These are phyloP conservation scores for Phytophthora aleatoria DNA, from an alignment of 352 stramenopile genomes.

Conservation along the genomic window DNA sequence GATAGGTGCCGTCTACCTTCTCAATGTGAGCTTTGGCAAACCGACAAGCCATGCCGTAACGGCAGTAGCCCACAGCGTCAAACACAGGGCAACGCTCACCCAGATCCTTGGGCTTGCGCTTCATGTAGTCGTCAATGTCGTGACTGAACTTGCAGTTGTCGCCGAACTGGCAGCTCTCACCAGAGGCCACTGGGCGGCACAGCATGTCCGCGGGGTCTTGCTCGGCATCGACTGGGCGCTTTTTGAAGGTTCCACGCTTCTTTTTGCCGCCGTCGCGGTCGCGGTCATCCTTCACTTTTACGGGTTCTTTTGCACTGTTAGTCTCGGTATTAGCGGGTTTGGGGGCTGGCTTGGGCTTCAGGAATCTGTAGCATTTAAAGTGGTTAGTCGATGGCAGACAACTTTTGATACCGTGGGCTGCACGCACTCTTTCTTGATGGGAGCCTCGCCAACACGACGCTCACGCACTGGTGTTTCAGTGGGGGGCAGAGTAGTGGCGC, in stretches of 20 bases:
- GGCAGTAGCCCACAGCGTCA: conserved; percentile 85
- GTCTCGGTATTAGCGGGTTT: conserved; percentile 12
- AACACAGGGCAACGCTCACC: conserved; percentile 82
- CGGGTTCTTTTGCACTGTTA: neutral
- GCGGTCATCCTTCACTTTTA: conserved; percentile 13
- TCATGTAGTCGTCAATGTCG: conserved; percentile 84
- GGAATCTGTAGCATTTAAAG: conserved; percentile 42
- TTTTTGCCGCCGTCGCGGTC: conserved; percentile 32
- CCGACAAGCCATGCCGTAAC: conserved; percentile 92
- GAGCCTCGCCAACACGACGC: conserved; percentile 37
- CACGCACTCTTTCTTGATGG: conserved; percentile 56
- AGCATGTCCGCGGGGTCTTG: conserved; percentile 69
- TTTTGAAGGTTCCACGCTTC: conserved; percentile 86
- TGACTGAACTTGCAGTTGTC: conserved; percentile 90
- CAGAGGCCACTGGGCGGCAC: conserved; percentile 69
- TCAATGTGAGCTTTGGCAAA: conserved; percentile 90
- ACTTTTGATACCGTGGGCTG: conserved; percentile 5
- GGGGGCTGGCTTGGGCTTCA: conserved; percentile 51
- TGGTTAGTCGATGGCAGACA: conserved; percentile 5
- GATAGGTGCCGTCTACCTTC: conserved; percentile 47
- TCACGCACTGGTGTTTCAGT: conserved; percentile 17
- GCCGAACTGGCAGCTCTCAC: conserved; percentile 67
- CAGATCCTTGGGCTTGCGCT: conserved; percentile 85
- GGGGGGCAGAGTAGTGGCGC: neutral
- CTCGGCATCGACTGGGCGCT: conserved; percentile 70